A percentile compares a stretch with the other conserved stretches of the same genome.
Conservation (phyloP, 768 basidiomycete species). For the Scleroderma bovista region DNA sequence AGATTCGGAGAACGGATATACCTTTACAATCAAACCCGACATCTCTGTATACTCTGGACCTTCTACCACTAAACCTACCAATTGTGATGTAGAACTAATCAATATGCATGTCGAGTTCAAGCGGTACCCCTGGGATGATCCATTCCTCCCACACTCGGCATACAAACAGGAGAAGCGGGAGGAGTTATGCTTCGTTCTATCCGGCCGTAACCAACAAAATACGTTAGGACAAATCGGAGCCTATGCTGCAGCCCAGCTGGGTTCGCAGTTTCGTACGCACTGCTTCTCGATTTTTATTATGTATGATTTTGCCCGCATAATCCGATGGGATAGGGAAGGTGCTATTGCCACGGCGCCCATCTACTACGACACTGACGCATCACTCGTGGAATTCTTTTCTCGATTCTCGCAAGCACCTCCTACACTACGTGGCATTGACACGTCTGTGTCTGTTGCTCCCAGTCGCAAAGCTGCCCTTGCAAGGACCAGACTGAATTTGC, state of each 20-base stretch:
- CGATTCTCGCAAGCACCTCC: constrained; percentile 13
- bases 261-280: constrained; percentile 24
- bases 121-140: not conserved
- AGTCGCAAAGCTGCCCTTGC: not conserved
- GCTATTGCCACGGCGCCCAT: constrained; percentile 21
- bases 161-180: not conserved
- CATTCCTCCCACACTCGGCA: not conserved
- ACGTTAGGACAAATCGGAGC: constrained; percentile 20
- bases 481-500: not conserved
- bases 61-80: not conserved
- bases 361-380: constrained; percentile 17
- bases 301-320: constrained; percentile 18
- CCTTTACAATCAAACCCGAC: constrained; percentile 4
- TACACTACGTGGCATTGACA: constrained; percentile 19
- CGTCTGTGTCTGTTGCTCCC: not conserved
- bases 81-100: not conserved
- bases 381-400: constrained; percentile 19
- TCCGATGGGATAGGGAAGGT: constrained; percentile 31
- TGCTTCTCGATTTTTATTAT: constrained; percentile 27
- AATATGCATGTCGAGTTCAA: constrained; percentile 9
- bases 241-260: constrained; percentile 17
- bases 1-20: not conserved
- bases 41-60: not conserved
- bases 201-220: not conserved
- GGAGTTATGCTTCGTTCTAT: not conserved